phyloP scores from a whole-genome alignment of 108 stramenopile species.

The Fragilariopsis cylindrus region DNA sequence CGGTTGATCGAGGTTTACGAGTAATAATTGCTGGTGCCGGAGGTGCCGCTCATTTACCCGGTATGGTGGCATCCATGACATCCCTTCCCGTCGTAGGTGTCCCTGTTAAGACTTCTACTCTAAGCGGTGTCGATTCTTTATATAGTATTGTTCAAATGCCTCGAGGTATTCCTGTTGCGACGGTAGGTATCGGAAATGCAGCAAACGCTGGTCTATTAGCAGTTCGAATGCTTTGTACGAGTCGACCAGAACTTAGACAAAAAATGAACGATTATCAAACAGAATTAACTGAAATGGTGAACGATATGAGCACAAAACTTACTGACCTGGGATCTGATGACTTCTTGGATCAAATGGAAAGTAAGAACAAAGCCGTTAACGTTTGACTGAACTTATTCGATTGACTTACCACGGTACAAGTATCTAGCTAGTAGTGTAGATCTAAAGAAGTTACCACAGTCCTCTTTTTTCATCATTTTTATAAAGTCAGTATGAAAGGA shows the following conservation, averaged over 20 bases:
- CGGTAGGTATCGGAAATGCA: conserved; percentile 99
- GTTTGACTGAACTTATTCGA: conserved; percentile 47
- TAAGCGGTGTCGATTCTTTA: conserved; percentile 96
- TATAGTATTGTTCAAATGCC: conserved; percentile 99
- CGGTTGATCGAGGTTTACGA: conserved; percentile 85
- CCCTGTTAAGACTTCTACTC: conserved; percentile 96
- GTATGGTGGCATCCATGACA: conserved; percentile 98
- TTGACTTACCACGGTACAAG: too few species aligned
- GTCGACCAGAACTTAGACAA: conserved; percentile 68
- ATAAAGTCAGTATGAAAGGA: too few species aligned
- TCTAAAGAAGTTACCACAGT: too few species aligned
- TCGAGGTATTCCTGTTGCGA: conserved; percentile 97
- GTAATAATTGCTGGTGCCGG: conserved; percentile 98
- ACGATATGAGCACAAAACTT: conserved; percentile 62
- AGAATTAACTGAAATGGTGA: conserved; percentile 77
- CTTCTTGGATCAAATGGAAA: conserved; percentile 83
- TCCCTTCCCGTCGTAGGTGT: conserved; percentile 97
- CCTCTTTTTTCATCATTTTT: too few species aligned
- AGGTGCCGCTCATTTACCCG: conserved; percentile 99
- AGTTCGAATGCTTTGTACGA: conserved; percentile 87
- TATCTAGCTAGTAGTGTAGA: too few species aligned
- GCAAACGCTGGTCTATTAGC: conserved; percentile 97
- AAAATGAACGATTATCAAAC: conserved; percentile 82
- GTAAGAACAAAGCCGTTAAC: conserved; percentile 81
- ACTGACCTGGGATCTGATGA: conserved; percentile 70